Evolutionary conservation across 805 yeast genomes (phyloP).

Genomic region (Zygosaccharomyces lentus): DNA sequence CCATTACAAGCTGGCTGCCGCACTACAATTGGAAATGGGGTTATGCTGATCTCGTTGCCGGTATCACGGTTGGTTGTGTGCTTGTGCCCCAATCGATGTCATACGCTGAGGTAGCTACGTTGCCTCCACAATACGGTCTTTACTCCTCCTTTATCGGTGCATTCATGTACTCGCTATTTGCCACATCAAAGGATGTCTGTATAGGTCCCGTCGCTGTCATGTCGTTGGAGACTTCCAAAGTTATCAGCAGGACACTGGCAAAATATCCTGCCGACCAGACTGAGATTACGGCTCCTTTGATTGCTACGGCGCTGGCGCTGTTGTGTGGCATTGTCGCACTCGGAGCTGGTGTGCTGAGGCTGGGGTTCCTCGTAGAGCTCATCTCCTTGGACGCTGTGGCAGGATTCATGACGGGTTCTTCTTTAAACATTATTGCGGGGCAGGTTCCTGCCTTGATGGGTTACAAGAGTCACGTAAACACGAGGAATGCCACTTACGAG

Average conservation of each 20-base stretch:
- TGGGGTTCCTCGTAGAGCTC: constrained; percentile 84
- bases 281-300: constrained; percentile 52
- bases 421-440: constrained; percentile 74
- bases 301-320: constrained; percentile 76
- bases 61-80: constrained; percentile 89
- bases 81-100: constrained; percentile 96
- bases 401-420: constrained; percentile 95
- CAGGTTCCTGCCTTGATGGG: constrained; percentile 90
- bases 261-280: constrained; percentile 40
- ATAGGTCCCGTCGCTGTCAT: constrained; percentile 97
- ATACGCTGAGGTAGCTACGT: constrained; percentile 80
- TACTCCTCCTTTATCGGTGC: constrained; percentile 93
- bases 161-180: constrained; percentile 81
- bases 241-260: constrained; percentile 57
- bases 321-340: constrained; percentile 82
- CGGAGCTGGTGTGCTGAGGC: constrained; percentile 75
- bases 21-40: constrained; percentile 81
- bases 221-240: constrained; percentile 81
- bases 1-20: constrained; percentile 77
- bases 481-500: constrained; percentile 63
- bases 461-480: constrained; percentile 57
- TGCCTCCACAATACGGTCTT: constrained; percentile 78
- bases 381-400: constrained; percentile 88
- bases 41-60: constrained; percentile 80
- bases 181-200: constrained; percentile 92